These are phyloP conservation scores for Chaetomiaceae sp. DNA, from an alignment of 2,329 filamentous ascomycete genomes.

Conservation along the genomic window DNA sequence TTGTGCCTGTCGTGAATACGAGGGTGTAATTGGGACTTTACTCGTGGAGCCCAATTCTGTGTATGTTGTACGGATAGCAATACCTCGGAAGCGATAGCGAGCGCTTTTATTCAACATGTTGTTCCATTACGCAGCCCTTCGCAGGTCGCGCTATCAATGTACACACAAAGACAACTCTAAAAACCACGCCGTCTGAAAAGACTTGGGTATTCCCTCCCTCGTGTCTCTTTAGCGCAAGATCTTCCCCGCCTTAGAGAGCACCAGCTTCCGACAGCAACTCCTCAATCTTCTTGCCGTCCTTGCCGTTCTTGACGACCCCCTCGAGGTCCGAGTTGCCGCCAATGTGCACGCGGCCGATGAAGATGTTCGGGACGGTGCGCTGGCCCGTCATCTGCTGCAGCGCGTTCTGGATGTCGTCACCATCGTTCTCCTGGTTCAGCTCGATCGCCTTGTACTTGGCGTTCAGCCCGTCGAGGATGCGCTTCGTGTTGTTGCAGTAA, in stretches of 20 bases:
- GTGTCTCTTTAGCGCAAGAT: no score
- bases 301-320: slow-evolving; percentile 44
- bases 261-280: slow-evolving; percentile 40
- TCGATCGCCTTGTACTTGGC: slow-evolving; percentile 75
- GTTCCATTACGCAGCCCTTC: background rate
- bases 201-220: slow-evolving; percentile 13
- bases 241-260: slow-evolving; percentile 31
- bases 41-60: background rate
- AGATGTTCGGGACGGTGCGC: slow-evolving; percentile 92
- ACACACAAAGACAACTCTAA: background rate
- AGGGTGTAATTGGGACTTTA: slow-evolving; percentile 15
- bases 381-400: slow-evolving; percentile 77
- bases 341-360: slow-evolving; percentile 86
- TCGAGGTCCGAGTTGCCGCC: slow-evolving; percentile 92
- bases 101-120: background rate
- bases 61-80: background rate
- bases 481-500: slow-evolving; percentile 80
- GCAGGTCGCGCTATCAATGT: background rate
- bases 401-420: slow-evolving; percentile 74
- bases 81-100: background rate
- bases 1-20: slow-evolving; percentile 39
- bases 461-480: slow-evolving; percentile 61
- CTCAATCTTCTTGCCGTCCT: slow-evolving; percentile 61
- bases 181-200: background rate
- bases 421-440: slow-evolving; percentile 82